Evolutionary conservation across 2,329 filamentous ascomycete genomes (phyloP).

Genomic region (Phaeosphaeria sp.): DNA sequence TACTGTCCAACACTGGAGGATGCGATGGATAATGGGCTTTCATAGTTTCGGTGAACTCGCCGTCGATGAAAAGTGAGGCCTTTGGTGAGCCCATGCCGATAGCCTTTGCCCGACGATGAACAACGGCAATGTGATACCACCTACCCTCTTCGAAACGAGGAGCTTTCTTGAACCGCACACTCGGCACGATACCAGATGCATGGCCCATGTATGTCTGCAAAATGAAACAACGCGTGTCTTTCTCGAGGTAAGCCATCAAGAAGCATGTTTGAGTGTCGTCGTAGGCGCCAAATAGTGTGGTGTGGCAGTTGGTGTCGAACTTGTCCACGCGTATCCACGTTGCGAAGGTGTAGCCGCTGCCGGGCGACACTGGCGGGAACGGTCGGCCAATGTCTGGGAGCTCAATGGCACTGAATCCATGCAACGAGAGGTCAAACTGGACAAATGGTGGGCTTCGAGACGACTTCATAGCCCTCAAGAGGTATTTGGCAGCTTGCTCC

Average conservation of each 20-base stretch:
- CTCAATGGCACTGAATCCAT: conserved; percentile 90
- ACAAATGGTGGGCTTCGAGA: conserved; percentile 84
- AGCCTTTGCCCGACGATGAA: conserved; percentile 76
- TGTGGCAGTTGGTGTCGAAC: conserved; percentile 85
- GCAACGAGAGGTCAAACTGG: conserved; percentile 88
- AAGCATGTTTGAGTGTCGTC: conserved; percentile 93
- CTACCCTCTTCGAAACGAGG: conserved; percentile 73
- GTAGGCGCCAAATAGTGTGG: conserved; percentile 94
- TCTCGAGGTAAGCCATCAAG: conserved; percentile 89
- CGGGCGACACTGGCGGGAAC: conserved; percentile 80
- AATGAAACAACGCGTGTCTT: conserved; percentile 91
- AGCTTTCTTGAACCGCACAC: conserved; percentile 92
- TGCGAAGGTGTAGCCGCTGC: conserved; percentile 84
- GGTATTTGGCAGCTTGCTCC: conserved; percentile 67
- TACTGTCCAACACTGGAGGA: conserved; percentile 69
- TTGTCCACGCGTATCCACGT: conserved; percentile 88
- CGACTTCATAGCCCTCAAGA: conserved; percentile 73
- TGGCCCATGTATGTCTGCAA: conserved; percentile 93
- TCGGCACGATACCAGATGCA: conserved; percentile 69
- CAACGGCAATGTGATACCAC: conserved; percentile 94
- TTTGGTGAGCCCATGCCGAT: conserved; percentile 74
- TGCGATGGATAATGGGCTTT: conserved; percentile 85
- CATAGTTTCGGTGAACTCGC: conserved; percentile 90
- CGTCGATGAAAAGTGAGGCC: conserved; percentile 88
- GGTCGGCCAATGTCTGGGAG: conserved; percentile 81